phyloP scores from a whole-genome alignment of 805 yeast genomes.

The Kurtzmaniella fragi region DNA sequence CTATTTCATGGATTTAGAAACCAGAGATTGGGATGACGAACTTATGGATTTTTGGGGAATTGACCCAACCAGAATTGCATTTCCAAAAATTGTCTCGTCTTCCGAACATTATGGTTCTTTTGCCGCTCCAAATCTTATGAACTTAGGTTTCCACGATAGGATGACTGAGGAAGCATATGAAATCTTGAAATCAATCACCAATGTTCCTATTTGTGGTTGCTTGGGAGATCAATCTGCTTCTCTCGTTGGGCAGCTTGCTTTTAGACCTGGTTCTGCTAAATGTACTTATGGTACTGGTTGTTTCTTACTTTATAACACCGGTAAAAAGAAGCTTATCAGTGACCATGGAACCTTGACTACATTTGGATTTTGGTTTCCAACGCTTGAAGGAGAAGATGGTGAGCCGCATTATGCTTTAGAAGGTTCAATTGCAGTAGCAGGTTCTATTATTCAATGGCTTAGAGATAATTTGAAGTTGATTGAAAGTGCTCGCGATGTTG shows the following conservation, averaged over 20 bases:
- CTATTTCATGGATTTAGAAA: slow-evolving; percentile 78
- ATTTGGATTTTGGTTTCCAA: slow-evolving; percentile 85
- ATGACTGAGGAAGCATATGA: slow-evolving; percentile 50
- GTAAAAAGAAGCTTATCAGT: slow-evolving; percentile 63
- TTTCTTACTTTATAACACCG: slow-evolving; percentile 84
- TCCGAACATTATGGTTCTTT: slow-evolving; percentile 76
- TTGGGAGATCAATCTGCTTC: slow-evolving; percentile 95
- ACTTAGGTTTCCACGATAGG: slow-evolving; percentile 46
- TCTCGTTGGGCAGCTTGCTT: slow-evolving; percentile 86
- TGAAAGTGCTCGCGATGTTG: slow-evolving; percentile 78
- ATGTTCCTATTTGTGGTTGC: slow-evolving; percentile 80
- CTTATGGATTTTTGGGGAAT: slow-evolving; percentile 77
- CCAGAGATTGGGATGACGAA: slow-evolving; percentile 69
- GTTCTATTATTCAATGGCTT: slow-evolving; percentile 90
- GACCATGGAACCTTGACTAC: slow-evolving; percentile 85
- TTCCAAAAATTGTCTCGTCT: slow-evolving; percentile 77
- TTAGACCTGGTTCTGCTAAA: slow-evolving; percentile 79
- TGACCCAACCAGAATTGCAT: slow-evolving; percentile 55
- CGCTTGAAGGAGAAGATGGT: slow-evolving; percentile 39
- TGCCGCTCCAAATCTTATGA: slow-evolving; percentile 51
- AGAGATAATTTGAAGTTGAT: slow-evolving; percentile 84
- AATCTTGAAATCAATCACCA: slow-evolving; percentile 44
- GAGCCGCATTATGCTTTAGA: slow-evolving; percentile 85
- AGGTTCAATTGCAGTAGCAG: slow-evolving; percentile 96
- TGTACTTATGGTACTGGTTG: slow-evolving; percentile 98